Evolutionary conservation across 2,329 filamentous ascomycete genomes (phyloP).

Genomic region (Aspergillus sp.): DNA sequence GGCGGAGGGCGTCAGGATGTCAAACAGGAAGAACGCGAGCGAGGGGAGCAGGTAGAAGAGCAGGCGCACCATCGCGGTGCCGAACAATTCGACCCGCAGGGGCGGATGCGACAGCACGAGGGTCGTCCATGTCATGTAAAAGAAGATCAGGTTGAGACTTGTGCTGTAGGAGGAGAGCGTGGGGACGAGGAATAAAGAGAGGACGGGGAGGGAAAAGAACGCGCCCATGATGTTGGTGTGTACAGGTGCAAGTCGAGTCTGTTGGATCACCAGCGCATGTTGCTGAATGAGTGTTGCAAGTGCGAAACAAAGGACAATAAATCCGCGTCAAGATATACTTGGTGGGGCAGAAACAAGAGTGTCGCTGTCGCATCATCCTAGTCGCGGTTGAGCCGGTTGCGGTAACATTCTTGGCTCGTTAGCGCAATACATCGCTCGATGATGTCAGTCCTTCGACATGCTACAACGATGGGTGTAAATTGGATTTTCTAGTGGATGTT

Average conservation of each 20-base stretch:
- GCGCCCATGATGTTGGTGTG: constrained; percentile 53
- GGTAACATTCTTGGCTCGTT: background rate
- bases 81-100: constrained; percentile 71
- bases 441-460: background rate
- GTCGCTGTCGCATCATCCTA: background rate
- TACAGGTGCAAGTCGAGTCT: background rate
- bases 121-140: constrained; percentile 87
- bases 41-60: constrained; percentile 74
- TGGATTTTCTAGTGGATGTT: background rate
- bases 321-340: background rate
- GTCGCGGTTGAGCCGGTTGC: background rate
- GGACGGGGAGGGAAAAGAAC: constrained; percentile 29
- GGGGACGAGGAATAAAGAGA: constrained; percentile 29
- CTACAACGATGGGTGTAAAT: no score
- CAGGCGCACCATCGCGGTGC: constrained; percentile 64
- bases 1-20: constrained; percentile 67
- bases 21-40: constrained; percentile 69
- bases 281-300: background rate
- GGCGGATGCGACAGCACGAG: constrained; percentile 75
- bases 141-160: constrained; percentile 81
- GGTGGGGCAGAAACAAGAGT: background rate
- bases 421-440: background rate
- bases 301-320: background rate
- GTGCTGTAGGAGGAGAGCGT: constrained; percentile 67
- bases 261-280: background rate